phyloP scores from a whole-genome alignment of 2,329 filamentous ascomycete species.

The Exophiala dermatitidis region DNA sequence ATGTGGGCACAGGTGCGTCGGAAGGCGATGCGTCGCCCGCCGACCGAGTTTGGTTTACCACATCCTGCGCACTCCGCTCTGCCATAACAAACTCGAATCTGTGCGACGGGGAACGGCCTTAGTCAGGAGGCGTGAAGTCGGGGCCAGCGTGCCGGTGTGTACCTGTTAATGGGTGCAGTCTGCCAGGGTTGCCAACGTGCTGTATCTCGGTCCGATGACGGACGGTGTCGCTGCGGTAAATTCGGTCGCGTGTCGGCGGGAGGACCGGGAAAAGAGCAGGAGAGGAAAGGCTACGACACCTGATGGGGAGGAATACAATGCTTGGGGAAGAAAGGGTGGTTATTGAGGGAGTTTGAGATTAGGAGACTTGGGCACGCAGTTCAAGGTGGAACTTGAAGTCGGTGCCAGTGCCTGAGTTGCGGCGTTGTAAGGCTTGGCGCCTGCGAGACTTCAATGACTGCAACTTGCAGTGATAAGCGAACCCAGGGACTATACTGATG shows the following conservation, averaged over 20 bases:
- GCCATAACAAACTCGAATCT: slow-evolving; percentile 60
- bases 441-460: not conserved
- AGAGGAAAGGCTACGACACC: slow-evolving; percentile 7
- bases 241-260: not conserved
- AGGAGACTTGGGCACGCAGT: slow-evolving; percentile 17
- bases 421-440: slow-evolving; percentile 7
- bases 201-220: slow-evolving; percentile 8
- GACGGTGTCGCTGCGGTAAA: slow-evolving; percentile 8
- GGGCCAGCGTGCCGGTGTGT: slow-evolving; percentile 3
- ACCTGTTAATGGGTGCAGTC: slow-evolving; percentile 20
- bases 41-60: slow-evolving; percentile 65
- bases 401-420: not conserved
- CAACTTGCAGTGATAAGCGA: not conserved
- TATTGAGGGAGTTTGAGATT: slow-evolving; percentile 14
- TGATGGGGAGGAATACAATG: slow-evolving; percentile 11
- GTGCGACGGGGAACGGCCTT: slow-evolving; percentile 34
- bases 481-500: no score
- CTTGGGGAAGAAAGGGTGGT: slow-evolving; percentile 15
- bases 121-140: not conserved
- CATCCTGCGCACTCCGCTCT: slow-evolving; percentile 63
- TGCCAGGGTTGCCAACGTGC: slow-evolving; percentile 23
- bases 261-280: not conserved
- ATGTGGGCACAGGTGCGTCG: slow-evolving; percentile 58
- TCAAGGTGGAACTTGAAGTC: not conserved
- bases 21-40: slow-evolving; percentile 56